Evolutionary conservation across 108 stramenopile genomes (phyloP).

Genomic region (Fragilaria radians): DNA sequence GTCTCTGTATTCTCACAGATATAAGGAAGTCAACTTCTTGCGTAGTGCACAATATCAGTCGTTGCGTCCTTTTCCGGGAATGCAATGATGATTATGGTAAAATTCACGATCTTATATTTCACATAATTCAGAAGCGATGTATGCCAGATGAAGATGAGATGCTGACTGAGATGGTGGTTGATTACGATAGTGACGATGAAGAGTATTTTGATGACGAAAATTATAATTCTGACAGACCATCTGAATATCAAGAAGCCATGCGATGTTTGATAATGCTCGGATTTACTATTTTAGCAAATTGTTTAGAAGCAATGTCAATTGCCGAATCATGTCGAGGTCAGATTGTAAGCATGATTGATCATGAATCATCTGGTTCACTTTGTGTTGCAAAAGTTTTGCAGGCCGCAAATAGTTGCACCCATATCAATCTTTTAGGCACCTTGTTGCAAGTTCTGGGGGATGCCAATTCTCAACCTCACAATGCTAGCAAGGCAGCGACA

Average conservation of each 20-base stretch:
- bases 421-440: not conserved
- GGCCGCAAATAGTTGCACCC: not conserved
- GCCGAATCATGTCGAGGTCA: not conserved
- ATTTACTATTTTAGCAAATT: not conserved
- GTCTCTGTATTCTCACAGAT: not conserved
- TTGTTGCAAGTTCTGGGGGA: not conserved
- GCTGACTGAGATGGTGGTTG: not conserved
- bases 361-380: not conserved
- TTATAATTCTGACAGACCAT: not conserved
- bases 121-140: not conserved
- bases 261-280: not conserved
- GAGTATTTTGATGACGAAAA: constrained; percentile 1
- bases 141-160: not conserved
- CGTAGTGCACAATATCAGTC: not conserved
- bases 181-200: constrained; percentile 6
- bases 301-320: not conserved
- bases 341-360: not conserved
- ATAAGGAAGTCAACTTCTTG: not conserved
- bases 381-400: not conserved
- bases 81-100: not conserved
- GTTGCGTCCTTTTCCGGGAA: not conserved
- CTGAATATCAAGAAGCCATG: not conserved
- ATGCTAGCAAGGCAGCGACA: not conserved
- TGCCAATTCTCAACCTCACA: constrained; percentile 1
- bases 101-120: not conserved